Conservation (phyloP, 108 stramenopile genomes). For the Nitzschia inconspicua region DNA sequence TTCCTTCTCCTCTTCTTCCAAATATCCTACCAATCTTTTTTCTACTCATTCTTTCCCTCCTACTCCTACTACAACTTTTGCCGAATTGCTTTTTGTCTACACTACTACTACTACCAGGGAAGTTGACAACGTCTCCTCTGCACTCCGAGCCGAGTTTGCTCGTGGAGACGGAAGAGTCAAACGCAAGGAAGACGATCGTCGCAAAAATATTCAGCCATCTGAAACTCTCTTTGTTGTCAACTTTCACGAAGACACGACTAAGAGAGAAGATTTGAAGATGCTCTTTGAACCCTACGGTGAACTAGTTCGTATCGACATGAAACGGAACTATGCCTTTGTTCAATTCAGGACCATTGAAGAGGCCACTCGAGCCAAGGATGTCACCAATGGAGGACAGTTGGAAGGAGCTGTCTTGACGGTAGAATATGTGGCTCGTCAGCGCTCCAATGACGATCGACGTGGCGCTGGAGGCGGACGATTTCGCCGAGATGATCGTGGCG, state of each 20-base stretch:
- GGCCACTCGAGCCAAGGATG: conserved; percentile 71
- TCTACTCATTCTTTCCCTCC: not conserved
- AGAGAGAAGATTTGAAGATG: conserved; percentile 82
- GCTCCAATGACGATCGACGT: conserved; percentile 20
- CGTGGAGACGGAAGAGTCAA: conserved; percentile 87
- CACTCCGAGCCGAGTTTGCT: conserved; percentile 83
- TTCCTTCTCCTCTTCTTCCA: not conserved
- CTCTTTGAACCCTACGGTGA: conserved; percentile 76
- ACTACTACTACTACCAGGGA: conserved; percentile 46
- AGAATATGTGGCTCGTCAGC: conserved; percentile 78
- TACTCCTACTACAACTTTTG: conserved; percentile 4
- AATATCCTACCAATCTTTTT: not conserved
- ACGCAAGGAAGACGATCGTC: conserved; percentile 89
- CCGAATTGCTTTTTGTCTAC: not conserved
- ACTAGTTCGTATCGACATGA: conserved; percentile 84
- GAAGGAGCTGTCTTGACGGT: conserved; percentile 83
- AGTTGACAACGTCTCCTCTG: conserved; percentile 59
- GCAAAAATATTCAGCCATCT: conserved; percentile 76
- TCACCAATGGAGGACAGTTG: conserved; percentile 83
- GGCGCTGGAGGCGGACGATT: conserved; percentile 23
- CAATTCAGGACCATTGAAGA: conserved; percentile 78
- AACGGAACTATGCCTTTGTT: conserved; percentile 91
- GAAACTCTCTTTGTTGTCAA: conserved; percentile 55
- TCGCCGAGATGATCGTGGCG: conserved; percentile 28
- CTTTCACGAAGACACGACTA: conserved; percentile 86